Percentiles rank a stretch among this genome's conserved stretches.
Conservation (phyloP, 306 rosid species). For the Trichosanthes truncata region DNA sequence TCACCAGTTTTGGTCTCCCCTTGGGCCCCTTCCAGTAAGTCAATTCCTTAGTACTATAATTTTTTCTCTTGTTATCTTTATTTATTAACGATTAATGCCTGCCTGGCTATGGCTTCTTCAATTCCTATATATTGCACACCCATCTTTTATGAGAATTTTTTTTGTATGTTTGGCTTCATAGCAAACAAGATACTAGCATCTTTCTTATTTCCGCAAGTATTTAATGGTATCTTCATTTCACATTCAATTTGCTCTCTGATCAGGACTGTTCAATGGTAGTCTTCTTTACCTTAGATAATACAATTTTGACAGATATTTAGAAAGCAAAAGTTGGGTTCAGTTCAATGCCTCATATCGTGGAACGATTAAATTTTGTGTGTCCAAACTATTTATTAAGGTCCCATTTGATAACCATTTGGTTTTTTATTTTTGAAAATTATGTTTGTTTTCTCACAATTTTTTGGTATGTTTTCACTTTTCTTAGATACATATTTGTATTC, state of each 20-base stretch:
- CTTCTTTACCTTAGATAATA: background rate
- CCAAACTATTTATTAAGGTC: background rate
- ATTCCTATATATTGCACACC: background rate
- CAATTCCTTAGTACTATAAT: constrained; percentile 21
- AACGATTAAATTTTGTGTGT: background rate
- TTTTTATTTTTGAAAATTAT: too few relatives aligned
- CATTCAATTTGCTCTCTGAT: background rate
- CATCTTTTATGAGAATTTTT: background rate
- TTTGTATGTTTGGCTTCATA: background rate
- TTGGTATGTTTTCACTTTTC: background rate
- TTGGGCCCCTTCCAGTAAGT: constrained; percentile 89
- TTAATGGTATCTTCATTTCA: background rate
- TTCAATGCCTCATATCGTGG: background rate
- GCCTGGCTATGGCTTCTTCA: background rate
- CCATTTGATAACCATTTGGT: background rate
- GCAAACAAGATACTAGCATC: background rate
- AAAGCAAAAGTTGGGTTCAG: background rate
- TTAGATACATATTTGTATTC: too few relatives aligned
- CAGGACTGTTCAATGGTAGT: background rate
- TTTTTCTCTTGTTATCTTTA: constrained; percentile 11
- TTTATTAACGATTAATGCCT: background rate
- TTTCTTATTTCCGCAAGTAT: background rate
- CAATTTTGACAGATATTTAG: background rate
- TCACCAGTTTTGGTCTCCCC: constrained; percentile 76
- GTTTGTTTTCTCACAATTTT: background rate